Percentiles rank a stretch among this genome's conserved stretches.
phyloP scores from a whole-genome alignment of 164 flowering plant species.

The Cinnamomum chago region DNA sequence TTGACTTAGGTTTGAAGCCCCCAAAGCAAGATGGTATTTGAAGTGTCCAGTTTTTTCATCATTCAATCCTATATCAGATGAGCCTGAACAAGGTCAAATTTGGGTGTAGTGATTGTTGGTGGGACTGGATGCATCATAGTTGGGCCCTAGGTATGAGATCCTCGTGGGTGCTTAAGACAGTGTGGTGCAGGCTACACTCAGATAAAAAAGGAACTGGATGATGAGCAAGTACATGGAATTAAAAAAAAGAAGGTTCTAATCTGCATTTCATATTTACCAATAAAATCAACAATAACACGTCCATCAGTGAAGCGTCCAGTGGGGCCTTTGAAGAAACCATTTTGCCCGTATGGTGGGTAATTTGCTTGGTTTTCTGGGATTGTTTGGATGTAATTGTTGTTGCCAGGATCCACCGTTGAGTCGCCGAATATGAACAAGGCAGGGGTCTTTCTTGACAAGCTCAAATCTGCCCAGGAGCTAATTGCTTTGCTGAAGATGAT shows the following conservation, averaged over 20 bases:
- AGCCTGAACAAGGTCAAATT: no score
- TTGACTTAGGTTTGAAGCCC: no score
- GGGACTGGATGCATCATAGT: no score
- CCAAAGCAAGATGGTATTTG: no score
- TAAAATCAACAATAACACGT: conserved; percentile 44
- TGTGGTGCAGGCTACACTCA: neutral
- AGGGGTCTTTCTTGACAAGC: neutral
- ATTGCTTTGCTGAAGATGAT: neutral
- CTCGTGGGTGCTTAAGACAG: no score
- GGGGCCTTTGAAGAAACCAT: conserved; percentile 42
- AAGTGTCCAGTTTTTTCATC: no score
- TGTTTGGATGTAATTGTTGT: conserved; percentile 53
- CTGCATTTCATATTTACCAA: conserved; percentile 26
- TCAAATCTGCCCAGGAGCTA: neutral
- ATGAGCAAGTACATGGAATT: neutral
- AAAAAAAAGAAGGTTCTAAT: neutral
- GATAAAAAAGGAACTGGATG: neutral
- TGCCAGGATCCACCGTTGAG: conserved; percentile 55
- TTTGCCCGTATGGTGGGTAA: conserved; percentile 47
- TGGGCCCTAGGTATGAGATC: no score
- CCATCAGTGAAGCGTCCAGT: conserved; percentile 64
- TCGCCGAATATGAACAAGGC: conserved; percentile 58
- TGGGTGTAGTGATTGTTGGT: no score
- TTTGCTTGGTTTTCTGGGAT: conserved; percentile 39
- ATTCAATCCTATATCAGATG: no score